Percentiles rank a stretch among this genome's conserved stretches.
Conservation (phyloP, 2,329 filamentous ascomycete genomes). For the Fusarium hostae region DNA sequence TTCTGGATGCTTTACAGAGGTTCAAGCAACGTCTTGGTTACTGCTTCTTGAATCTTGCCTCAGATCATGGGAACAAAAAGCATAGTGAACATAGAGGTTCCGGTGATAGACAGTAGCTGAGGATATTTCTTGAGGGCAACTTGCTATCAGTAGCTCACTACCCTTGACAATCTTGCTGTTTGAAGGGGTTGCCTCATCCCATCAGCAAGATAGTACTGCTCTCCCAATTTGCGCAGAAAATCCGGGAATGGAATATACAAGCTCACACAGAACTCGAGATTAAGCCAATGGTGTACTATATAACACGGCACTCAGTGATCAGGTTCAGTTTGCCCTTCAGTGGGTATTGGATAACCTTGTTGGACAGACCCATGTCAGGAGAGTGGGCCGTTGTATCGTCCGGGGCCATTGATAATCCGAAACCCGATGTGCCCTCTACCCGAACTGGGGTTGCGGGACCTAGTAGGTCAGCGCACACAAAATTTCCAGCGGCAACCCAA, state of each 20-base stretch:
- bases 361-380: not conserved
- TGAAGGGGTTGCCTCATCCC: not conserved
- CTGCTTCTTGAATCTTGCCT: not conserved
- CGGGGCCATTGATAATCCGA: constrained; percentile 2
- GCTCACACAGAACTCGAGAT: not conserved
- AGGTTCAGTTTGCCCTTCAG: not conserved
- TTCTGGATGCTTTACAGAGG: not conserved
- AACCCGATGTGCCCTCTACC: constrained; percentile 14
- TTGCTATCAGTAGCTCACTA: not conserved
- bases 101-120: too few relatives aligned
- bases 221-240: not conserved
- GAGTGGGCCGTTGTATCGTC: not conserved
- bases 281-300: not conserved
- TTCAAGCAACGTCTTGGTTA: too few relatives aligned
- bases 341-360: constrained; percentile 17
- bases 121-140: not conserved
- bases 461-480: constrained; percentile 51
- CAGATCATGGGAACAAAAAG: not conserved
- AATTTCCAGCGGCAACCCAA: constrained; percentile 50
- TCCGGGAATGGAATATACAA: not conserved
- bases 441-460: constrained; percentile 53
- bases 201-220: not conserved
- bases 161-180: not conserved
- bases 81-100: not conserved
- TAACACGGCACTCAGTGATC: too few relatives aligned